Conservation (phyloP, 148 eudicot species). For the Hydrangea macrophylla region DNA sequence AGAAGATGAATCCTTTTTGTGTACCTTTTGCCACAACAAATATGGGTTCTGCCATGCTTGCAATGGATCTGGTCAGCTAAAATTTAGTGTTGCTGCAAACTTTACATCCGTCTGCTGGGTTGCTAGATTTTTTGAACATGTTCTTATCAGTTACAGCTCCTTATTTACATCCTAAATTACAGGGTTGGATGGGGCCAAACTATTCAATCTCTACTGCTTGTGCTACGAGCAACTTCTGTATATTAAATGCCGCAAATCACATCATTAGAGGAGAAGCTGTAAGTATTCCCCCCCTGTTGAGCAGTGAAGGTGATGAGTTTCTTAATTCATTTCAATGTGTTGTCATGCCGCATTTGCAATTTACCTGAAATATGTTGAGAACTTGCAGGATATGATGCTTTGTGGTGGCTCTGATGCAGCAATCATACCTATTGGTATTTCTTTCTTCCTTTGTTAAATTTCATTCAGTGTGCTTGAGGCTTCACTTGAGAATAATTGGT, state of each 20-base stretch:
- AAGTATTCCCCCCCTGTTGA: conserved; percentile 30
- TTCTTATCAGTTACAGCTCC: conserved; percentile 15
- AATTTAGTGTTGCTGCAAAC: conserved; percentile 3
- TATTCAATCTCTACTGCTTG: conserved; percentile 96
- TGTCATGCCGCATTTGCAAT: background rate
- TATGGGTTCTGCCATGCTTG: conserved; percentile 99
- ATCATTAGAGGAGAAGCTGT: conserved; percentile 97
- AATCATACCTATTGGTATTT: conserved; percentile 82
- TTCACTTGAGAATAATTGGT: conserved; percentile 8
- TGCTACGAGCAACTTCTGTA: conserved; percentile 97
- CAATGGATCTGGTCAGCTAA: conserved; percentile 81
- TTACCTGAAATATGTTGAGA: conserved; percentile 13
- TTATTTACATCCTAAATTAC: conserved; percentile 18
- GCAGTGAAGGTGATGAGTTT: conserved; percentile 7
- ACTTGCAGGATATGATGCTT: conserved; percentile 83
- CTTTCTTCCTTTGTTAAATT: conserved; percentile 10
- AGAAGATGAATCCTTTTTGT: conserved; percentile 94
- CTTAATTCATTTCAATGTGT: background rate
- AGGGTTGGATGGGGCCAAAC: conserved; percentile 99
- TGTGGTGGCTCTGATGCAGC: conserved; percentile 96
- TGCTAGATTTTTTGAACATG: conserved; percentile 5
- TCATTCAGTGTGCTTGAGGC: background rate
- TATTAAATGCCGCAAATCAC: conserved; percentile 90
- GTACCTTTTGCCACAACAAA: conserved; percentile 94
- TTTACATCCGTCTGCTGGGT: background rate